Conservation (phyloP, 2,329 filamentous ascomycete species). For the Colletotrichum spinosum region DNA sequence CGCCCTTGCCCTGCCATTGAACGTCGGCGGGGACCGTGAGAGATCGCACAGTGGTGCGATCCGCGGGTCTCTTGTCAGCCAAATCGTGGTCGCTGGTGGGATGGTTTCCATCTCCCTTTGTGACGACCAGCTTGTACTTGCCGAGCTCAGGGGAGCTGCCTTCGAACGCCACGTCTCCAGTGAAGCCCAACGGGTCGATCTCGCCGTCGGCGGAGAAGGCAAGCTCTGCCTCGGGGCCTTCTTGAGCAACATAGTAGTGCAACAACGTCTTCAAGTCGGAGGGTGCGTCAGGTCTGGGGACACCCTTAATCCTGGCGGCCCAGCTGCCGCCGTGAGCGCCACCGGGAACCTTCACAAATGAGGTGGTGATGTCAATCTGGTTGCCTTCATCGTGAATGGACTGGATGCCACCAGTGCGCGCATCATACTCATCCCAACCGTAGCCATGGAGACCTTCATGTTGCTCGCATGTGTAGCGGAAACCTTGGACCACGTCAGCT, state of each 20-base stretch:
- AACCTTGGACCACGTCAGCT: constrained; percentile 63
- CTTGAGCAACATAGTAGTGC: constrained; percentile 84
- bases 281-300: constrained; percentile 76
- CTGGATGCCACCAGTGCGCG: constrained; percentile 86
- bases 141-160: constrained; percentile 81
- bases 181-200: constrained; percentile 60
- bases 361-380: constrained; percentile 88
- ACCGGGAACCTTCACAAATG: constrained; percentile 92
- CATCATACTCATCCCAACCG: constrained; percentile 98
- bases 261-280: constrained; percentile 78
- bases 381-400: constrained; percentile 92
- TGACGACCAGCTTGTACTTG: constrained; percentile 82
- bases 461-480: constrained; percentile 96
- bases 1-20: constrained; percentile 86
- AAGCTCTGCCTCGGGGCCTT: constrained; percentile 76
- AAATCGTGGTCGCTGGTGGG: constrained; percentile 73
- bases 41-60: constrained; percentile 81
- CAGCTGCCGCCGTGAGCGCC: constrained; percentile 89
- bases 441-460: constrained; percentile 94
- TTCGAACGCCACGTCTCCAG: constrained; percentile 73
- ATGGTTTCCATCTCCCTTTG: constrained; percentile 74
- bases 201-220: constrained; percentile 62
- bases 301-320: constrained; percentile 89
- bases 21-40: constrained; percentile 73
- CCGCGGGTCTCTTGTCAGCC: constrained; percentile 75